These are phyloP conservation scores for Galerina sulciceps DNA, from an alignment of 768 basidiomycete species.

Conservation along the genomic window DNA sequence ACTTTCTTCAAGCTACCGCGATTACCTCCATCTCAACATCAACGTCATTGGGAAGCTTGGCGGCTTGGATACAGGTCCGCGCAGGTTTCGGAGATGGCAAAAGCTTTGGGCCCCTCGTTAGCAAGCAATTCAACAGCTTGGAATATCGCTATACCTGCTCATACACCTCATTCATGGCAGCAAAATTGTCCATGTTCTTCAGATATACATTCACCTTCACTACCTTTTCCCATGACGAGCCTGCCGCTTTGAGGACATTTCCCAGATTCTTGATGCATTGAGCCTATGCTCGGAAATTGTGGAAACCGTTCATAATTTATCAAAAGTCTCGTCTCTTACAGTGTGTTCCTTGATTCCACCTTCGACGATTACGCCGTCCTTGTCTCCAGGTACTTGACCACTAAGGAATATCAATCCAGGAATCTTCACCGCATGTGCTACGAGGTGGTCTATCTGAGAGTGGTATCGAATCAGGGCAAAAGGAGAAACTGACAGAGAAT, in stretches of 20 bases:
- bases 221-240: conserved; percentile 65
- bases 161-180: conserved; percentile 61
- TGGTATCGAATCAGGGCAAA: not conserved
- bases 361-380: conserved; percentile 48
- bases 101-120: conserved; percentile 30
- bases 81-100: conserved; percentile 68
- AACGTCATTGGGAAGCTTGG: conserved; percentile 68
- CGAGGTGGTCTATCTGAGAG: not conserved
- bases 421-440: conserved; percentile 61
- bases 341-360: conserved; percentile 68
- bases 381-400: conserved; percentile 60
- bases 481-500: conserved; percentile 48
- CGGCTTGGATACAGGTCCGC: conserved; percentile 77
- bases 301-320: not conserved
- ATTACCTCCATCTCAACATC: conserved; percentile 77
- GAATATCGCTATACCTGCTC: conserved; percentile 41
- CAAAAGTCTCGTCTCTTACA: conserved; percentile 32
- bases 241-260: conserved; percentile 55
- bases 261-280: conserved; percentile 62
- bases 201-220: conserved; percentile 62
- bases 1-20: conserved; percentile 39
- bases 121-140: not conserved
- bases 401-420: conserved; percentile 65
- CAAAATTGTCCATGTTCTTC: conserved; percentile 62
- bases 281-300: conserved; percentile 35